These are phyloP conservation scores for Fusarium zealandicum DNA, from an alignment of 2,329 filamentous ascomycete genomes.

Conservation along the genomic window DNA sequence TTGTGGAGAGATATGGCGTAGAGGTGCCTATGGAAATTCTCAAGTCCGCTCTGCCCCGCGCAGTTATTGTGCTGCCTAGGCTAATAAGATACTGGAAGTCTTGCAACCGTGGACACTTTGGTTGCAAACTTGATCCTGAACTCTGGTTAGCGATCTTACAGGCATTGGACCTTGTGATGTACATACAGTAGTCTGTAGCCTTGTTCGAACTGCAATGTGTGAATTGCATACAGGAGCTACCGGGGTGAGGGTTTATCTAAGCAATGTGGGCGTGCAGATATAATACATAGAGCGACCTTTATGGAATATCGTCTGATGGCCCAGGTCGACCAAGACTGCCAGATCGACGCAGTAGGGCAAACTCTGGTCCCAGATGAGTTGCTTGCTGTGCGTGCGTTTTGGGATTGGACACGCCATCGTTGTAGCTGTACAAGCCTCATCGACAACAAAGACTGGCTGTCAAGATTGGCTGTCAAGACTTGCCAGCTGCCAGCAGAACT, in stretches of 20 bases:
- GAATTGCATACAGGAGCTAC: slow-evolving; percentile 26
- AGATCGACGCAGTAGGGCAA: too few species aligned
- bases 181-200: background rate
- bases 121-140: too few species aligned
- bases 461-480: too few species aligned
- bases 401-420: too few species aligned
- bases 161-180: slow-evolving; percentile 11
- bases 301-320: slow-evolving; percentile 27
- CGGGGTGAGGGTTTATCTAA: slow-evolving; percentile 19
- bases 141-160: background rate
- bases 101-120: too few species aligned
- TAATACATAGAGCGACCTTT: slow-evolving; percentile 10
- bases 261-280: slow-evolving; percentile 31
- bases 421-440: too few species aligned
- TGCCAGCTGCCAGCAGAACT: background rate
- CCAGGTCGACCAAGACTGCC: slow-evolving; percentile 17
- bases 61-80: slow-evolving; percentile 17
- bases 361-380: too few species aligned
- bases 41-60: slow-evolving; percentile 17
- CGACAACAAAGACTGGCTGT: background rate
- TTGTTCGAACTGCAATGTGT: slow-evolving; percentile 30
- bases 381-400: too few species aligned
- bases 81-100: too few species aligned
- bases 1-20: slow-evolving; percentile 5
- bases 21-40: slow-evolving; percentile 16